Conservation (phyloP, 495 filamentous ascomycete species). For the Neurospora cerealis region DNA sequence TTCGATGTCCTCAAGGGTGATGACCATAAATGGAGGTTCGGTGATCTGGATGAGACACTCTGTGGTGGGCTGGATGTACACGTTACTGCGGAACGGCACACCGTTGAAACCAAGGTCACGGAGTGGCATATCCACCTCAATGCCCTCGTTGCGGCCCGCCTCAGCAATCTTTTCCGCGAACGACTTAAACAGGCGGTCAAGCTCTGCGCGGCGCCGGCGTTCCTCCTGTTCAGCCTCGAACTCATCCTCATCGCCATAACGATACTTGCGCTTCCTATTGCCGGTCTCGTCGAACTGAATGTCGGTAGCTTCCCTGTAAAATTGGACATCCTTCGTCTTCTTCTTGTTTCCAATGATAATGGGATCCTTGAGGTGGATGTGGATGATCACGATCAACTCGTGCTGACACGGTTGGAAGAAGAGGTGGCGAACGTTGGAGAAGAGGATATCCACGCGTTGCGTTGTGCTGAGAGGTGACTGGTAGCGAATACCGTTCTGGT, state of each 20-base stretch:
- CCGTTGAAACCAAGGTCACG: slow-evolving; percentile 94
- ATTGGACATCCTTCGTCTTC: slow-evolving; percentile 97
- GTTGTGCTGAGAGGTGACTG: slow-evolving; percentile 73
- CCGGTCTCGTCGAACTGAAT: slow-evolving; percentile 99
- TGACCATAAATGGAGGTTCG: slow-evolving; percentile 90
- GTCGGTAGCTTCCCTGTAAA: slow-evolving; percentile 95
- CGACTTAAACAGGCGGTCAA: slow-evolving; percentile 90
- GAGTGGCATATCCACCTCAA: slow-evolving; percentile 93
- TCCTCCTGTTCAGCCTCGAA: slow-evolving; percentile 99
- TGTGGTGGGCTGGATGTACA: slow-evolving; percentile 89
- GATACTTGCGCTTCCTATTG: slow-evolving; percentile 92
- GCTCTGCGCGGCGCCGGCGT: slow-evolving; percentile 73
- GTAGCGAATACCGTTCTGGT: slow-evolving; percentile 98
- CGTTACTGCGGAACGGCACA: slow-evolving; percentile 89
- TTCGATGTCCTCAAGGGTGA: slow-evolving; percentile 93
- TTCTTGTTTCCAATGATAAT: slow-evolving; percentile 96
- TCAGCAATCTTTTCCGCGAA: slow-evolving; percentile 98
- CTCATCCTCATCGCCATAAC: slow-evolving; percentile 98
- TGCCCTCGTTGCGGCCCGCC: slow-evolving; percentile 70
- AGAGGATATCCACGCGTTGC: slow-evolving; percentile 84
- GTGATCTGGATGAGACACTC: slow-evolving; percentile 98
- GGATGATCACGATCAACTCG: slow-evolving; percentile 95
- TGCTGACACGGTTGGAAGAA: slow-evolving; percentile 98
- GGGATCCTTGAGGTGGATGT: slow-evolving; percentile 93
- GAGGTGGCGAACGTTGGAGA: slow-evolving; percentile 96